Conservation (phyloP, 352 stramenopile genomes). For the Pythium pyrilobum region DNA sequence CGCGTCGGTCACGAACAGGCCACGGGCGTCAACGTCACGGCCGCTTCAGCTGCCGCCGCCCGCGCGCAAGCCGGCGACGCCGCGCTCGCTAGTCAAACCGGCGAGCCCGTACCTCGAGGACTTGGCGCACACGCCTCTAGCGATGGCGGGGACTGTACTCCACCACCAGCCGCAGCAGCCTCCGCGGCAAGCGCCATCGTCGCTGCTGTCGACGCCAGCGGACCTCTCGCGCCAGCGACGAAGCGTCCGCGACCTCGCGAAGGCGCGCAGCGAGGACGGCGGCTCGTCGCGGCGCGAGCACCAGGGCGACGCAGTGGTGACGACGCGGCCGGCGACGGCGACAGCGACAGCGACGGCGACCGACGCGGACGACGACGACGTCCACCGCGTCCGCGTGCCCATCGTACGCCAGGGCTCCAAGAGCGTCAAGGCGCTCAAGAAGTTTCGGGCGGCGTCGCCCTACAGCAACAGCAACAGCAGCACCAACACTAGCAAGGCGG, state of each 20-base stretch:
- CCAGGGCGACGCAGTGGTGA: background rate
- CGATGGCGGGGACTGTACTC: background rate
- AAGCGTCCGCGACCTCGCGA: slow-evolving; percentile 13
- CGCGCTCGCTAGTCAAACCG: slow-evolving; percentile 1
- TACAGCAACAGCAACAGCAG: slow-evolving; percentile 24
- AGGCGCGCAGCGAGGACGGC: background rate
- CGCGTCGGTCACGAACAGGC: no score
- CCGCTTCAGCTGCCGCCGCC: no score
- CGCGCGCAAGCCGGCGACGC: background rate
- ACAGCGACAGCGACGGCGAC: background rate
- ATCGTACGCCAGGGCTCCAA: slow-evolving; percentile 65
- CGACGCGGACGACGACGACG: background rate
- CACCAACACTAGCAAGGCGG: background rate
- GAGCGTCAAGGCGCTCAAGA: slow-evolving; percentile 57
- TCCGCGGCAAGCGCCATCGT: background rate
- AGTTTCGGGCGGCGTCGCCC: slow-evolving; percentile 48
- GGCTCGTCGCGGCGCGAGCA: background rate
- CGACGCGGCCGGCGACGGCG: slow-evolving; percentile 5
- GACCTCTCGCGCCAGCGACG: background rate
- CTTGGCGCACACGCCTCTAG: background rate
- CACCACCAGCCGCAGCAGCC: background rate
- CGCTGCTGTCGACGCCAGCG: background rate
- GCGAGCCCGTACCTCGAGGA: slow-evolving; percentile 14
- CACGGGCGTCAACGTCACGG: no score
- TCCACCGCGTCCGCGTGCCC: slow-evolving; percentile 14